These are phyloP conservation scores for Chlorencoelia australis DNA, from an alignment of 2,329 filamentous ascomycete genomes.

Conservation along the genomic window DNA sequence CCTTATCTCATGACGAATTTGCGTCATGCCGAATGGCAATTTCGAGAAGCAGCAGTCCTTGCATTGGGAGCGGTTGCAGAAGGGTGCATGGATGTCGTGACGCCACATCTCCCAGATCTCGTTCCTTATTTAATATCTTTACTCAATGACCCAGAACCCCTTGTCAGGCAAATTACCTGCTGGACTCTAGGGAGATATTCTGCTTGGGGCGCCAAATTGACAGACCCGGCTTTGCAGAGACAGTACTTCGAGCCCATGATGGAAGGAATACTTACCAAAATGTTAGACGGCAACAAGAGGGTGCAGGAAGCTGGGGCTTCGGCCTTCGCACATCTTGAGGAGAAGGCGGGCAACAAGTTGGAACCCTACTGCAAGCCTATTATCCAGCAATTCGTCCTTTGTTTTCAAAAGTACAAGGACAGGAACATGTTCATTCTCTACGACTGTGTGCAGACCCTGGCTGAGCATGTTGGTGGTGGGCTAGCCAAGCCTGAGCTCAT, in stretches of 20 bases:
- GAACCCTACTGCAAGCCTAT: conserved; percentile 84
- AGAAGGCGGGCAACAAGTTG: conserved; percentile 74
- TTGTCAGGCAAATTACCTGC: conserved; percentile 93
- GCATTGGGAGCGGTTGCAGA: conserved; percentile 91
- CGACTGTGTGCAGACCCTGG: conserved; percentile 94
- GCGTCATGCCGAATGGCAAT: conserved; percentile 79
- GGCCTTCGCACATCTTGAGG: conserved; percentile 90
- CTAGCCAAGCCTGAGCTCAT: conserved; percentile 76
- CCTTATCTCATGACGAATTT: conserved; percentile 89
- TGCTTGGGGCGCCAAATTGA: conserved; percentile 74
- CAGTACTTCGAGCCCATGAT: conserved; percentile 91
- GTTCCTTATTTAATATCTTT: conserved; percentile 84
- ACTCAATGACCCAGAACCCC: conserved; percentile 73
- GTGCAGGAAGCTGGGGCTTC: conserved; percentile 95
- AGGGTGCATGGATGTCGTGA: conserved; percentile 82
- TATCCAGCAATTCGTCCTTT: conserved; percentile 81
- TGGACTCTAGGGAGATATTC: conserved; percentile 96
- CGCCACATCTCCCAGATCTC: conserved; percentile 81
- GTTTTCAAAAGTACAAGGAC: conserved; percentile 94
- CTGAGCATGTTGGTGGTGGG: conserved; percentile 77
- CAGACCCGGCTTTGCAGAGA: conserved; percentile 54
- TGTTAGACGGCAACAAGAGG: conserved; percentile 96
- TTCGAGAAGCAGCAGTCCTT: conserved; percentile 87
- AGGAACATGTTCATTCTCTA: conserved; percentile 98
- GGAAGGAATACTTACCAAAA: conserved; percentile 87